Evolutionary conservation across 495 filamentous ascomycete genomes (phyloP).

Genomic region (Xylaria scruposa): DNA sequence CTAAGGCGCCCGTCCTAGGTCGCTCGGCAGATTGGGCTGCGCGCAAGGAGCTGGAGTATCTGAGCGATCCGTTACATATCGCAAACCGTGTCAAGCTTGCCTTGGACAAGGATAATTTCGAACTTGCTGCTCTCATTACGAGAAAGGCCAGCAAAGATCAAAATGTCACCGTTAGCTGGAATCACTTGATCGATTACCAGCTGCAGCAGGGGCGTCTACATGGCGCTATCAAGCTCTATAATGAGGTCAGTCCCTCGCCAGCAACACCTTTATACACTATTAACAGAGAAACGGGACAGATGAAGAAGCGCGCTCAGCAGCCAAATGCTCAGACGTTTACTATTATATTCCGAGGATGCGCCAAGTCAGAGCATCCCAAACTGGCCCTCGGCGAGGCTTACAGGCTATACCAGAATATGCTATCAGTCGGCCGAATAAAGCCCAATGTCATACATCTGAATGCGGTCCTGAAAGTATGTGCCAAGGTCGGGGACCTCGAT

Average conservation of each 20-base stretch:
- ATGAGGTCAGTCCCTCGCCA: slow-evolving; percentile 66
- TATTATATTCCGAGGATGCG: slow-evolving; percentile 78
- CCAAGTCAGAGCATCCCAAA: slow-evolving; percentile 56
- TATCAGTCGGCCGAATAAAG: slow-evolving; percentile 61
- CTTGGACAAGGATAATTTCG: slow-evolving; percentile 60
- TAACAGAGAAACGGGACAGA: slow-evolving; percentile 56
- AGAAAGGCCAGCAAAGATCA: slow-evolving; percentile 66
- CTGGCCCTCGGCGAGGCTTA: slow-evolving; percentile 66
- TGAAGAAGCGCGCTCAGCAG: slow-evolving; percentile 86
- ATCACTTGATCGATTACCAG: slow-evolving; percentile 77
- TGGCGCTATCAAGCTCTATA: slow-evolving; percentile 76
- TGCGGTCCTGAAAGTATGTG: slow-evolving; percentile 81
- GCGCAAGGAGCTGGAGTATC: slow-evolving; percentile 65
- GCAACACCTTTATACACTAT: background rate
- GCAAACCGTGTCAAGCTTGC: slow-evolving; percentile 64
- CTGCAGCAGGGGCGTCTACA: slow-evolving; percentile 64
- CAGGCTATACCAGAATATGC: slow-evolving; percentile 75
- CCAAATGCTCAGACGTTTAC: slow-evolving; percentile 83
- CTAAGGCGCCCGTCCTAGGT: slow-evolving; percentile 32
- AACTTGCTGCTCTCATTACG: slow-evolving; percentile 70
- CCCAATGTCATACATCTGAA: slow-evolving; percentile 84
- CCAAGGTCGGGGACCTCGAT: slow-evolving; percentile 71
- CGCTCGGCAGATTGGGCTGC: slow-evolving; percentile 40
- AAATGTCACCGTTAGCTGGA: slow-evolving; percentile 80
- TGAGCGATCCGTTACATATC: slow-evolving; percentile 71